Evolutionary conservation across 73 alveolate genomes (phyloP).

Genomic region (Strombidium stylifer): DNA sequence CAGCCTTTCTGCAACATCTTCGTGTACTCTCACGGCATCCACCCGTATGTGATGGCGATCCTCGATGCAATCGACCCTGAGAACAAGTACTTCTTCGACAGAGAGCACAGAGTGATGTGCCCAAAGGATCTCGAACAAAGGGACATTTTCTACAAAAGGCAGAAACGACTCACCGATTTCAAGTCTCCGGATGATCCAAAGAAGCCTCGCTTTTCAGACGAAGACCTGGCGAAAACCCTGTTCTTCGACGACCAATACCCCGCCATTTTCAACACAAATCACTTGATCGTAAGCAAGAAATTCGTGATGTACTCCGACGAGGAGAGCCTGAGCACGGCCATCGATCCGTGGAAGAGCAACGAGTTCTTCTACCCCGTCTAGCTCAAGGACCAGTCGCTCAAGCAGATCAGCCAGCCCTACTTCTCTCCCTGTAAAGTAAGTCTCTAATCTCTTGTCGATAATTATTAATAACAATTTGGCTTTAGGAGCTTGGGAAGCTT

Average conservation of each 20-base stretch:
- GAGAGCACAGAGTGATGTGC: background rate
- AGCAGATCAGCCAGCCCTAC: background rate
- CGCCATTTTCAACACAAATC: background rate
- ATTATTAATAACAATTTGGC: background rate
- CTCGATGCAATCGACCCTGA: conserved; percentile 20
- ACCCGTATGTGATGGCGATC: conserved; percentile 3
- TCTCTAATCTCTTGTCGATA: background rate
- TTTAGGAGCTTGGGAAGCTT: conserved; percentile 3
- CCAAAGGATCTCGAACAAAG: background rate
- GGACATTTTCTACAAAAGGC: background rate
- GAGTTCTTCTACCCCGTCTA: background rate
- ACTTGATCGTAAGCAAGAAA: conserved; percentile 20
- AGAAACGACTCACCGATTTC: conserved; percentile 5
- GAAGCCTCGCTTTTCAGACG: background rate
- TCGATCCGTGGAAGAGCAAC: background rate
- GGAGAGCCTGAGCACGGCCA: background rate
- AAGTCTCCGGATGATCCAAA: background rate
- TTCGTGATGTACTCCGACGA: no score
- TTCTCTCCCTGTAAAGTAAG: background rate
- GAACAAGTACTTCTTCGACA: background rate
- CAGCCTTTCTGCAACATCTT: conserved; percentile 18
- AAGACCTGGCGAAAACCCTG: background rate
- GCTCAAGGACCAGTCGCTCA: background rate
- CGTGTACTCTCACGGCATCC: conserved; percentile 39
- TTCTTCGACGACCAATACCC: conserved; percentile 9